phyloP scores from a whole-genome alignment of 768 basidiomycete genomes.

The Chalciporus pseudorubinellus region DNA sequence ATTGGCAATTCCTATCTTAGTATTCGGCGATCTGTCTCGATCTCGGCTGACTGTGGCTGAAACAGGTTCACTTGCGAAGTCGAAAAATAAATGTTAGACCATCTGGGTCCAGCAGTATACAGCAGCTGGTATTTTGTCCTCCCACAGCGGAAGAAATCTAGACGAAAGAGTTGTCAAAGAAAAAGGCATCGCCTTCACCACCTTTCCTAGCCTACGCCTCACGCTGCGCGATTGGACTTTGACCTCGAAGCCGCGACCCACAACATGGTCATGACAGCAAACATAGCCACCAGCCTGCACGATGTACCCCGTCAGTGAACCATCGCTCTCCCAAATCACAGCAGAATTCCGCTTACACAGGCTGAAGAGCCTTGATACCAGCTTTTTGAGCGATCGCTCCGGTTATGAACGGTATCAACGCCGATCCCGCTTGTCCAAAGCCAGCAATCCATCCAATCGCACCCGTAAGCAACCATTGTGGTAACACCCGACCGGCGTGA shows the following conservation, averaged over 20 bases:
- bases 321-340: no score
- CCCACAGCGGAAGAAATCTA: no score
- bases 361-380: constrained; percentile 42
- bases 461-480: constrained; percentile 60
- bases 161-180: no score
- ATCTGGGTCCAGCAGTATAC: no score
- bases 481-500: constrained; percentile 60
- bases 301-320: neutral
- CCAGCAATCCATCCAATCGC: constrained; percentile 64
- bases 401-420: constrained; percentile 65
- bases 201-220: neutral
- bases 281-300: constrained; percentile 34
- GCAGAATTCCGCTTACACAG: constrained; percentile 14
- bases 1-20: no score
- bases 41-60: no score
- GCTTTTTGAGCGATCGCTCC: constrained; percentile 61
- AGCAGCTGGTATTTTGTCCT: no score
- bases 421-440: constrained; percentile 66
- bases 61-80: no score
- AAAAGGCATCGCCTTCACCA: no score
- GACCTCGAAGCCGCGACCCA: constrained; percentile 35
- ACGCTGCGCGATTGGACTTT: neutral
- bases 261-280: constrained; percentile 34
- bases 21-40: no score
- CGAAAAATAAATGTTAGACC: no score